Conservation (phyloP, 768 basidiomycete species). For the Grammothele lineata region DNA sequence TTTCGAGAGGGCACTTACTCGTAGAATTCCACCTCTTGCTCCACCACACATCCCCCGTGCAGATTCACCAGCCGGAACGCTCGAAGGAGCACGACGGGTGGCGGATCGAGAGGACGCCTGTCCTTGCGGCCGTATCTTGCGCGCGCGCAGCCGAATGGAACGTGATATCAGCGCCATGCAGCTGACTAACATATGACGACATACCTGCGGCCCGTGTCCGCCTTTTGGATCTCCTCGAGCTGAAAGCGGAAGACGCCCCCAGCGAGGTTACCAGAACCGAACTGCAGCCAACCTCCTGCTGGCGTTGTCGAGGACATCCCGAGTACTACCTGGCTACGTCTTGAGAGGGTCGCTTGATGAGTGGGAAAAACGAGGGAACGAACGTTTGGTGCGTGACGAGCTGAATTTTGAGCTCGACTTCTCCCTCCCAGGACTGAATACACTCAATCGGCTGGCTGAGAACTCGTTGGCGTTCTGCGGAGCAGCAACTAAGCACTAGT, state of each 20-base stretch:
- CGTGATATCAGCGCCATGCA: slow-evolving; percentile 9
- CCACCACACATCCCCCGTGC: not conserved
- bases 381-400: too few species aligned
- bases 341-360: too few species aligned
- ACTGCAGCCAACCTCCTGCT: not conserved
- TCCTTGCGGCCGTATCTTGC: slow-evolving; percentile 12
- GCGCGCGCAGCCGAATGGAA: slow-evolving; percentile 12
- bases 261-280: slow-evolving; percentile 48
- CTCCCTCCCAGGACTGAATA: too few species aligned
- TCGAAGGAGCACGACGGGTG: slow-evolving; percentile 7
- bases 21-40: not conserved
- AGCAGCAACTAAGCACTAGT: too few species aligned
- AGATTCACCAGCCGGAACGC: not conserved
- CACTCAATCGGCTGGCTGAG: too few species aligned
- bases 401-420: too few species aligned
- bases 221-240: slow-evolving; percentile 56
- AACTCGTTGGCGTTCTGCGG: too few species aligned
- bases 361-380: too few species aligned
- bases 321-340: too few species aligned
- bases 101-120: slow-evolving; percentile 14
- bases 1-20: too few species aligned
- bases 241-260: slow-evolving; percentile 53
- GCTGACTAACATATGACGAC: too few species aligned
- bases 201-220: slow-evolving; percentile 62
- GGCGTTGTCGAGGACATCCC: too few species aligned